Conservation (phyloP, 192 early-diverging fungal genomes). For the Thoreauomyces humboldtii region DNA sequence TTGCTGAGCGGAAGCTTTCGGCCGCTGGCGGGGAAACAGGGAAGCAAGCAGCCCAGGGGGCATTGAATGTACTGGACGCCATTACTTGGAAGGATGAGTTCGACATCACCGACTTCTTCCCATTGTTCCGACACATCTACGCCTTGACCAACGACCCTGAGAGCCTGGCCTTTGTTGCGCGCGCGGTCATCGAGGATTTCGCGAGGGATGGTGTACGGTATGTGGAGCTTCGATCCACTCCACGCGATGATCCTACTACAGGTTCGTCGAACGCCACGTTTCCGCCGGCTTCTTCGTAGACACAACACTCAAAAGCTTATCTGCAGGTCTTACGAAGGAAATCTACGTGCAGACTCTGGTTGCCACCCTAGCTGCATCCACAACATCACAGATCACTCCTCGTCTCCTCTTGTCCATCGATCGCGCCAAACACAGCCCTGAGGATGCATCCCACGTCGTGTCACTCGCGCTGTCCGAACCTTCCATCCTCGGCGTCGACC, state of each 20-base stretch:
- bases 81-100: conserved; percentile 7
- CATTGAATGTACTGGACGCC: background rate
- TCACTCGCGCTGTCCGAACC: too few relatives aligned
- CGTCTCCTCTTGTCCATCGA: conserved; percentile 56
- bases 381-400: conserved; percentile 34
- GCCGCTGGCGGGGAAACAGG: background rate
- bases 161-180: conserved; percentile 36
- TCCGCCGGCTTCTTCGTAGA: too few relatives aligned
- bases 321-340: conserved; percentile 42
- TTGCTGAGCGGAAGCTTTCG: background rate
- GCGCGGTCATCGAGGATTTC: conserved; percentile 50
- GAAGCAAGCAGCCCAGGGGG: conserved; percentile 2
- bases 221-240: conserved; percentile 59
- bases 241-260: conserved; percentile 39
- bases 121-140: conserved; percentile 57
- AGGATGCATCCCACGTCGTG: conserved; percentile 49
- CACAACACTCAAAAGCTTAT: too few relatives aligned
- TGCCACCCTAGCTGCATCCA: conserved; percentile 19
- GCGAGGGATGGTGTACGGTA: conserved; percentile 52
- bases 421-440: conserved; percentile 43
- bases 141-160: conserved; percentile 50
- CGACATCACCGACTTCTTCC: conserved; percentile 40
- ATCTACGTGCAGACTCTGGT: conserved; percentile 46
- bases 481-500: conserved; percentile 62
- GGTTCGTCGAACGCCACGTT: conserved; percentile 21